Conservation (phyloP, 129 eudicot genomes). For the Logfia minima region DNA sequence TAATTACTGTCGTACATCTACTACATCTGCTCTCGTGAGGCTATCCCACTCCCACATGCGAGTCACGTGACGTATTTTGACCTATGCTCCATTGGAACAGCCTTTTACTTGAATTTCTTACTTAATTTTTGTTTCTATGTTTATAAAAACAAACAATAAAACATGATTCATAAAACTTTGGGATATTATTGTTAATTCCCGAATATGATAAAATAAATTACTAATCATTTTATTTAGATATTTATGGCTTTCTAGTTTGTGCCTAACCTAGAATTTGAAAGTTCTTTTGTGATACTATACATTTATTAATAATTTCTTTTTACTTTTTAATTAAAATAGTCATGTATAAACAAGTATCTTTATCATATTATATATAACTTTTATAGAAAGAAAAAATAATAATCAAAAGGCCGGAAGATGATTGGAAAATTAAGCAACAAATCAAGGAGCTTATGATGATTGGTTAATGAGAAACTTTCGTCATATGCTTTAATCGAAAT, state of each 20-base stretch:
- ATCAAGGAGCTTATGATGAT: constrained; percentile 26
- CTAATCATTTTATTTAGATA: too few species aligned
- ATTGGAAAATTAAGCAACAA: constrained; percentile 38
- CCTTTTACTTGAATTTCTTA: background rate
- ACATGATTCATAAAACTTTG: background rate
- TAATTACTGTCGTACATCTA: constrained; percentile 26
- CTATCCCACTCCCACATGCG: constrained; percentile 35
- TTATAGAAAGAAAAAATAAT: background rate
- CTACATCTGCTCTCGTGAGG: constrained; percentile 28
- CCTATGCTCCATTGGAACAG: constrained; percentile 4
- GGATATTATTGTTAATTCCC: background rate
- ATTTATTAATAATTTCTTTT: too few species aligned
- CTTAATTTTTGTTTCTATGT: background rate
- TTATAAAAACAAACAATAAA: background rate
- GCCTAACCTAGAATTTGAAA: background rate
- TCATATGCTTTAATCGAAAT: background rate
- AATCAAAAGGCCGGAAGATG: constrained; percentile 8
- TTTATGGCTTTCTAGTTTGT: background rate
- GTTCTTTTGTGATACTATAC: too few species aligned
- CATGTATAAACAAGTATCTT: too few species aligned
- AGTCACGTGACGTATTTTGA: constrained; percentile 26
- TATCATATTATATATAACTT: too few species aligned
- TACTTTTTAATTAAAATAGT: too few species aligned
- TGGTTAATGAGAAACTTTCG: constrained; percentile 15
- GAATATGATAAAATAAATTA: background rate